Evolutionary conservation across 108 stramenopile genomes (phyloP), one percentile per base, ranked within the genome.

Genomic region (Parietichytrium sp.): DNA sequence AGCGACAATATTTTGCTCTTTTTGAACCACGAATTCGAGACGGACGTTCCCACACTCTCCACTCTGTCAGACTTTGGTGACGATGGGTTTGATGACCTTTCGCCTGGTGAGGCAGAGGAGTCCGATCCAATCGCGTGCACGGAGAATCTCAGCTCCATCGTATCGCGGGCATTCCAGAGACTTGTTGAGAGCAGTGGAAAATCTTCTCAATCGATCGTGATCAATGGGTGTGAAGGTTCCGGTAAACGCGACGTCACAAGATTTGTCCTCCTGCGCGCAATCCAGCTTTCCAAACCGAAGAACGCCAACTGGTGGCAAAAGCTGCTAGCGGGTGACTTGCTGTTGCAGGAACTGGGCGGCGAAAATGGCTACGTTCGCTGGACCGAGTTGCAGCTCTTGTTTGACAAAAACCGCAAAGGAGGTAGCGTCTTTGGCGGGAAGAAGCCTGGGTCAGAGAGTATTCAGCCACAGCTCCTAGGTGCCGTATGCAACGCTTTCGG

Each of bases 401-500:
- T 72, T 27, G 23, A 33, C 10, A 72, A 72, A 38, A 15, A 33
- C 1, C 36, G 45, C 15, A 27, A 33, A 23, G 36, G 38, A 42
- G 61, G 61, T 0, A 10, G 8, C 3, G 10, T 72, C 8, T 36
- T 36, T 20, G 61, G 61, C 3, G 38, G 33, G 38, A 23, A 25
- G 61, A 25, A 25, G 7, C 26, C 27, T 15, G 54, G 54, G 20
- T 33, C 42, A 10, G 61, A 72, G 38, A 42, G 42, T 45, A 72
- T 10, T 38, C 61, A 72, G 42, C 61, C 23, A 72, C 3, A 72
- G 13, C 61, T 72, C 42, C 2, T 72, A 13, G 61, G 61, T 25
- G 61, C 61, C 33, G 61, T 72, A 6, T 72, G 45, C 61, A 72
- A 72, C 25, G 61, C 61, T 12, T 72, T 72, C 45, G 61, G 61